phyloP scores from a whole-genome alignment of 78 protist species.

The Dictyostelium capitatum region DNA sequence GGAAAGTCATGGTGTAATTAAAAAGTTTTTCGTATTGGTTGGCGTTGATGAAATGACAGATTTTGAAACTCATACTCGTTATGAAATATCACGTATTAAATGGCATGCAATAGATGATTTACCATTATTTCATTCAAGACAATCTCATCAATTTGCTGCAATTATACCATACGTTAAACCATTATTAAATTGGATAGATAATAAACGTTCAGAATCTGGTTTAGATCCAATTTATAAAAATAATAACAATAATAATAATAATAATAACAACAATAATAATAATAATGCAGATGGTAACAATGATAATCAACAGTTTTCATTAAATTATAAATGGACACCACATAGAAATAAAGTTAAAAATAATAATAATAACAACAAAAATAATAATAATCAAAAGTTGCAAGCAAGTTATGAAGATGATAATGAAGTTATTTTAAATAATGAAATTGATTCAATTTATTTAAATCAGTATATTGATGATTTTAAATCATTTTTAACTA shows the following conservation, averaged over 20 bases:
- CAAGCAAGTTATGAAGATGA: conserved; percentile 5
- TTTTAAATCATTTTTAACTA: conserved; percentile 22
- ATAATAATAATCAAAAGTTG: background rate
- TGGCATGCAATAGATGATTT: conserved; percentile 73
- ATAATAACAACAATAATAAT: background rate
- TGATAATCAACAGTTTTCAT: background rate
- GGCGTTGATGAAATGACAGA: conserved; percentile 72
- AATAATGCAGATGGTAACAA: no score
- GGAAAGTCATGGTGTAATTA: conserved; percentile 61
- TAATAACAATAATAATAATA: background rate
- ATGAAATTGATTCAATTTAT: conserved; percentile 15
- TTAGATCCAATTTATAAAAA: conserved; percentile 18
- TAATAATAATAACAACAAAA: background rate
- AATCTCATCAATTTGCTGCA: conserved; percentile 80
- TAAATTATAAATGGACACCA: conserved; percentile 16
- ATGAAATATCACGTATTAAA: conserved; percentile 73
- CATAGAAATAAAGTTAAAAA: background rate
- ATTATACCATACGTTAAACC: conserved; percentile 68
- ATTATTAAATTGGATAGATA: conserved; percentile 27
- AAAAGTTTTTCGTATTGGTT: conserved; percentile 61
- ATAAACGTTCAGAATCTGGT: conserved; percentile 36
- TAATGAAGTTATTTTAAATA: conserved; percentile 1
- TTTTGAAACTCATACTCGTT: conserved; percentile 79
- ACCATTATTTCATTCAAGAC: conserved; percentile 63
- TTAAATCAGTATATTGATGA: conserved; percentile 5